Percentiles rank a stretch among this genome's conserved stretches.
phyloP scores from a whole-genome alignment of 2,329 filamentous ascomycete species.

The Fusarium sp. region DNA sequence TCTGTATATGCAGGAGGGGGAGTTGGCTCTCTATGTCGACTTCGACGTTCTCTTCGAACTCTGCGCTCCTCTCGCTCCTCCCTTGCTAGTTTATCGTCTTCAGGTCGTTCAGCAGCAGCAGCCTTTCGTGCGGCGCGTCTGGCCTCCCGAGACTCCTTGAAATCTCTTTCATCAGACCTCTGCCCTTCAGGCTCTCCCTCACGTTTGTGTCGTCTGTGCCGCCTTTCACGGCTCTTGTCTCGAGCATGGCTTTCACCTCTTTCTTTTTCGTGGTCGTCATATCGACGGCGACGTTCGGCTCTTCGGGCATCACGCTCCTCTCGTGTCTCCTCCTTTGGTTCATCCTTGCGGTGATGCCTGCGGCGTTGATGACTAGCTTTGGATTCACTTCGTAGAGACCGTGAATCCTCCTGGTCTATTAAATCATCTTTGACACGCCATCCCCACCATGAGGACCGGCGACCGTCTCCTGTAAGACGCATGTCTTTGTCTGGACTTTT shows the following conservation, averaged over 20 bases:
- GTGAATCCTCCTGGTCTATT: constrained; percentile 22
- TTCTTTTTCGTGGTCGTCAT: constrained; percentile 15
- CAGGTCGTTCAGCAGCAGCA: constrained; percentile 5
- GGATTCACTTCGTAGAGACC: constrained; percentile 19
- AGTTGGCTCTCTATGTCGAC: constrained; percentile 5
- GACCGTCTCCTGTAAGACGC: constrained; percentile 10
- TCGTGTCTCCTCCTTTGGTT: constrained; percentile 1
- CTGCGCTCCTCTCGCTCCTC: constrained; percentile 19
- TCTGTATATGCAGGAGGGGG: no score
- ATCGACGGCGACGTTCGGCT: constrained; percentile 29
- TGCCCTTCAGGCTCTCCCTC: constrained; percentile 18
- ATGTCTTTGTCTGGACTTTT: constrained; percentile 33
- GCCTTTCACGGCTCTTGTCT: constrained; percentile 23
- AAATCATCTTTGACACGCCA: constrained; percentile 29
- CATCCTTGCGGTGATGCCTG: constrained; percentile 18
- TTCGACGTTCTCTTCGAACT: constrained; percentile 18
- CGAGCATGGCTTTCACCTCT: constrained; percentile 21
- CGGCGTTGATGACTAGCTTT: constrained; percentile 19
- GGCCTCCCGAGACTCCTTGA: constrained; percentile 14
- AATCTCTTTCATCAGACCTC: constrained; percentile 3
- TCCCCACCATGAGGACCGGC: constrained; percentile 24
- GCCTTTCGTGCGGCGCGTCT: constrained; percentile 23
- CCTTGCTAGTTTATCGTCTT: constrained; percentile 6
- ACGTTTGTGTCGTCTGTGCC: constrained; percentile 27
- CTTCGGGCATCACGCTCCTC: constrained; percentile 30